Conservation (phyloP, 306 rosid genomes). For the Echinosophora koreensis region DNA sequence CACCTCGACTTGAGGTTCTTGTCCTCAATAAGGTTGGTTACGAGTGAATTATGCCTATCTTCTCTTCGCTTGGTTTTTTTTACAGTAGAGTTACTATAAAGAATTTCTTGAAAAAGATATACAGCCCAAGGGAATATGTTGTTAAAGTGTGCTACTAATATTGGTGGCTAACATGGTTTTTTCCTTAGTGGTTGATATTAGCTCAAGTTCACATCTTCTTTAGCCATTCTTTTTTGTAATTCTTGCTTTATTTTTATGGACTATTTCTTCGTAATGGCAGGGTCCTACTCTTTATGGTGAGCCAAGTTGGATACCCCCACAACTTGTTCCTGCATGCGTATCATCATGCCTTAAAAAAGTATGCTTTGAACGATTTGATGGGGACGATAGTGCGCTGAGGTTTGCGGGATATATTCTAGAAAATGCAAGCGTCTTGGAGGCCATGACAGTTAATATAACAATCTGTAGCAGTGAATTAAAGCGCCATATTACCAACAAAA, state of each 20-base stretch:
- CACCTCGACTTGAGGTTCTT: not conserved
- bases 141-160: not conserved
- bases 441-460: not conserved
- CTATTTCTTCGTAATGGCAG: not conserved
- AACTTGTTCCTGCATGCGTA: not conserved
- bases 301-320: not conserved
- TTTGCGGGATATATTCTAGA: not conserved
- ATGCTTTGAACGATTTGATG: not conserved
- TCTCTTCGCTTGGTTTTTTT: not conserved
- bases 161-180: too few species aligned
- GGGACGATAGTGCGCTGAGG: not conserved
- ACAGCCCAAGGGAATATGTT: not conserved
- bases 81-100: not conserved
- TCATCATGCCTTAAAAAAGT: not conserved
- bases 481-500: not conserved
- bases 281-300: not conserved
- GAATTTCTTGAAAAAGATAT: not conserved
- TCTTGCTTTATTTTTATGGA: not conserved
- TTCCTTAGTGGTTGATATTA: not conserved
- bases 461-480: not conserved
- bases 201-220: too few species aligned
- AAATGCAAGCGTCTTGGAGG: not conserved
- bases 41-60: not conserved
- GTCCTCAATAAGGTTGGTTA: not conserved
- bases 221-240: not conserved